A percentile compares a stretch with the other conserved stretches of the same genome.
Conservation (phyloP, 305 asterid species). For the Fraxinus baroniana region DNA sequence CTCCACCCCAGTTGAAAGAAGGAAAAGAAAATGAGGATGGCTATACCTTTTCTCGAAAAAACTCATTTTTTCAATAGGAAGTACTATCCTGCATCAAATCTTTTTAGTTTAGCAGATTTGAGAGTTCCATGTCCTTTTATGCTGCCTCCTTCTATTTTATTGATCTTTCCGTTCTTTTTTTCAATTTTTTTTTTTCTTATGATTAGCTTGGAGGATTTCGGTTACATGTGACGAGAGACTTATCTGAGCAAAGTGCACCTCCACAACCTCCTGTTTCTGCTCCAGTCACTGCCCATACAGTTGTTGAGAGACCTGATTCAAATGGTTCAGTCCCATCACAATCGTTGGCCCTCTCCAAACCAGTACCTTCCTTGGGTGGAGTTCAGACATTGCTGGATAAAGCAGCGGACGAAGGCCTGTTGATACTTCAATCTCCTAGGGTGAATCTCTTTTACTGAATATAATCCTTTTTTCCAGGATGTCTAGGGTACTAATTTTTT, state of each 20-base stretch:
- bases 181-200: constrained; percentile 1
- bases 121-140: neutral
- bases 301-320: constrained; percentile 40
- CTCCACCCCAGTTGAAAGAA: neutral
- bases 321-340: constrained; percentile 69
- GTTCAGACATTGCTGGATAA: constrained; percentile 47
- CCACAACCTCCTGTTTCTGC: constrained; percentile 51
- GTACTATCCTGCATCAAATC: neutral
- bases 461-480: neutral
- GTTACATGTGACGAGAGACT: constrained; percentile 58
- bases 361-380: constrained; percentile 40
- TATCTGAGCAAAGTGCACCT: constrained; percentile 44
- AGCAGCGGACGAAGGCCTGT: constrained; percentile 77
- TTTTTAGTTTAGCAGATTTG: neutral
- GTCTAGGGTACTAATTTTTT: constrained; percentile 3
- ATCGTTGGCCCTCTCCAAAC: constrained; percentile 57
- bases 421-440: constrained; percentile 72
- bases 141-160: constrained; percentile 13
- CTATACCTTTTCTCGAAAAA: neutral
- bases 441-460: constrained; percentile 28
- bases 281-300: constrained; percentile 41
- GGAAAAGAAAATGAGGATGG: neutral
- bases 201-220: constrained; percentile 71
- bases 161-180: neutral
- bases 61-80: neutral